These are phyloP conservation scores for Lactifluus hygrophoroides DNA, from an alignment of 768 basidiomycete genomes.

Conservation along the genomic window DNA sequence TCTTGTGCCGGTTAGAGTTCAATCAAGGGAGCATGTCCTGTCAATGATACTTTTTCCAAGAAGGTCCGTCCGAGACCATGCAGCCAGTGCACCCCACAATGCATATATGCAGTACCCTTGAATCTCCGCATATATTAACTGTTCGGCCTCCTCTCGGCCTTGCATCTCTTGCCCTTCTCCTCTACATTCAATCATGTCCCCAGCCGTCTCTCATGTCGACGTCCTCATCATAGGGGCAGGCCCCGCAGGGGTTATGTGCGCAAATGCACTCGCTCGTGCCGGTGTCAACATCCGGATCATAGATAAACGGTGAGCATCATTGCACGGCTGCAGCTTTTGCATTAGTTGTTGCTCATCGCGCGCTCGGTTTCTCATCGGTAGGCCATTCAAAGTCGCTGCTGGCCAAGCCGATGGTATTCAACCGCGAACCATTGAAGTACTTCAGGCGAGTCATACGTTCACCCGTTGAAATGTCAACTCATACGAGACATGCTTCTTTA, in stretches of 20 bases:
- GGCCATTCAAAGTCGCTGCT: constrained; percentile 32
- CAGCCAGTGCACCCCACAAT: too few species aligned
- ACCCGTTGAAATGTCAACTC: background rate
- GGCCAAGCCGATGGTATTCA: constrained; percentile 53
- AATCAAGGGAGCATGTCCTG: too few species aligned
- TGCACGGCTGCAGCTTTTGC: background rate
- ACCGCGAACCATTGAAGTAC: constrained; percentile 45
- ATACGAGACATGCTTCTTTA: background rate
- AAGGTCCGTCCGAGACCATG: background rate
- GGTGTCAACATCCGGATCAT: constrained; percentile 53
- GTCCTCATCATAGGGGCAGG: constrained; percentile 58
- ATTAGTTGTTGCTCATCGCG: background rate
- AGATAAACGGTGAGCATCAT: constrained; percentile 39
- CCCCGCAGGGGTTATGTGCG: constrained; percentile 58
- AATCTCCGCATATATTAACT: too few species aligned
- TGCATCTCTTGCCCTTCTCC: too few species aligned
- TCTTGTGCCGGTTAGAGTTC: too few species aligned
- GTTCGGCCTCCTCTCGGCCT: too few species aligned
- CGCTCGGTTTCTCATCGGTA: constrained; percentile 11
- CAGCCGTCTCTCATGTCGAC: constrained; percentile 39
- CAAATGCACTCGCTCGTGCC: constrained; percentile 48
- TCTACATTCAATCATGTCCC: background rate
- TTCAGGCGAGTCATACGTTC: constrained; percentile 30
- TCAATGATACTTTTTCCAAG: too few species aligned
- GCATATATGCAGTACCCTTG: too few species aligned